phyloP scores from a whole-genome alignment of 139 green algal species.

The Chara braunii region DNA sequence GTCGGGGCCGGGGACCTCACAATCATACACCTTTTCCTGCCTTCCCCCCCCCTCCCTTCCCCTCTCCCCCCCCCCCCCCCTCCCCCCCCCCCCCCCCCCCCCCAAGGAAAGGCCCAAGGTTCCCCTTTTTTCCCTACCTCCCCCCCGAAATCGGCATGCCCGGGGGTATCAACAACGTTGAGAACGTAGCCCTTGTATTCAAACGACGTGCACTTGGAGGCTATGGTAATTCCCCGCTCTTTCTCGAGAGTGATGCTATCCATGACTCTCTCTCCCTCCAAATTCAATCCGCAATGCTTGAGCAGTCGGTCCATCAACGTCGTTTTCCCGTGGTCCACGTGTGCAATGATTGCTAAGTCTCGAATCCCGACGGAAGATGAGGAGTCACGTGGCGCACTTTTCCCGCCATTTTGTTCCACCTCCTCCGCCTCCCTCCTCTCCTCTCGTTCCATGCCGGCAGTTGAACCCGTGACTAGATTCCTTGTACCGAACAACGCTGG shows the following conservation, averaged over 20 bases:
- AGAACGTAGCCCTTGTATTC: constrained; percentile 50
- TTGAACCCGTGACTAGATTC: too few species aligned
- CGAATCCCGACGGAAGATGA: constrained; percentile 15
- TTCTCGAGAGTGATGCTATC: constrained; percentile 72
- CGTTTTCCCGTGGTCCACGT: constrained; percentile 91
- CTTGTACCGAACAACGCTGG: too few species aligned
- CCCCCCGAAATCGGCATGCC: constrained; percentile 86
- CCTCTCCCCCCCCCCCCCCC: too few species aligned
- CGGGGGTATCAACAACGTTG: constrained; percentile 84
- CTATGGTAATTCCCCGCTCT: constrained; percentile 85
- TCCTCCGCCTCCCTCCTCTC: too few species aligned
- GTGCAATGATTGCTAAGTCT: constrained; percentile 70
- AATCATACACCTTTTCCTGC: too few species aligned
- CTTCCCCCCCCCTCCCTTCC: too few species aligned
- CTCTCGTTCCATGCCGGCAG: too few species aligned
- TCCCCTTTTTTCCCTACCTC: too few species aligned
- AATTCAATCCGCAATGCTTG: constrained; percentile 15
- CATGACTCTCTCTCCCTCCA: constrained; percentile 56
- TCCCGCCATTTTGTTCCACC: too few species aligned
- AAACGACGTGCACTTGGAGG: constrained; percentile 56
- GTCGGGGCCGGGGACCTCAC: too few species aligned
- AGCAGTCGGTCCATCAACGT: constrained; percentile 39
- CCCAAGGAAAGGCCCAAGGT: too few species aligned
- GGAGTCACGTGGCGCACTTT: not conserved
- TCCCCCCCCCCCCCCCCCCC: too few species aligned